phyloP scores from a whole-genome alignment of 2,329 filamentous ascomycete species.

The Bipolaris gigantea region DNA sequence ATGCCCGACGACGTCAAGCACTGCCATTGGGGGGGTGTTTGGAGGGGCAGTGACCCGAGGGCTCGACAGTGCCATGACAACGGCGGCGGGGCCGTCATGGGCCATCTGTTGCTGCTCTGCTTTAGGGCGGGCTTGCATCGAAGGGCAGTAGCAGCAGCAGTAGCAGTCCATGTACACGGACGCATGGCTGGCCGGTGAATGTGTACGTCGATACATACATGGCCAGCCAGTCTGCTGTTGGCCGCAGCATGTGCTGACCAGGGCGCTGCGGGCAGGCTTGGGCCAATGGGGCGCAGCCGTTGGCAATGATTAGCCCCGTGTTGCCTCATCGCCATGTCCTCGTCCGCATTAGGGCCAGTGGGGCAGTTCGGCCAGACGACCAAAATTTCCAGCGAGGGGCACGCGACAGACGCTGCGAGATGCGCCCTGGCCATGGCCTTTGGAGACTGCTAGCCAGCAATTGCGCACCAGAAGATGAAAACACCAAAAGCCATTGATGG shows the following conservation, averaged over 20 bases:
- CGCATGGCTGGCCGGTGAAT: no score
- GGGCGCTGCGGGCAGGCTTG: slow-evolving; percentile 27
- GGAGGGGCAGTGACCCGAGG: slow-evolving; percentile 22
- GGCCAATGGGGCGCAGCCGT: slow-evolving; percentile 31
- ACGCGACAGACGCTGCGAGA: slow-evolving; percentile 23
- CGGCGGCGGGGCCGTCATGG: neutral
- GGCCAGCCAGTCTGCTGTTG: slow-evolving; percentile 21
- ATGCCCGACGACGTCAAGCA: slow-evolving; percentile 30
- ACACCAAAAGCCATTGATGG: no score
- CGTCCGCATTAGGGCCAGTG: slow-evolving; percentile 36
- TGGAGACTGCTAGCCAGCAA: neutral
- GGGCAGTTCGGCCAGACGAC: slow-evolving; percentile 27
- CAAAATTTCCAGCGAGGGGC: slow-evolving; percentile 26
- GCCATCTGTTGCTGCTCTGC: neutral
- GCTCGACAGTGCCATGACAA: slow-evolving; percentile 8
- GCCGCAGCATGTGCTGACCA: slow-evolving; percentile 27
- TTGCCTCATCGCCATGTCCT: slow-evolving; percentile 36
- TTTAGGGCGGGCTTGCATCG: neutral
- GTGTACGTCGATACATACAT: no score
- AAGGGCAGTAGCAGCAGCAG: neutral
- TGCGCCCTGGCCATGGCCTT: neutral
- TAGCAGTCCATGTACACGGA: neutral
- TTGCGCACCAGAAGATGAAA: neutral
- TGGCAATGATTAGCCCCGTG: slow-evolving; percentile 27
- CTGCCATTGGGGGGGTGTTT: neutral